Base-by-base conservation (phyloP, 1,139 yeast genomes). In the Kodamaea suecica region DNA sequence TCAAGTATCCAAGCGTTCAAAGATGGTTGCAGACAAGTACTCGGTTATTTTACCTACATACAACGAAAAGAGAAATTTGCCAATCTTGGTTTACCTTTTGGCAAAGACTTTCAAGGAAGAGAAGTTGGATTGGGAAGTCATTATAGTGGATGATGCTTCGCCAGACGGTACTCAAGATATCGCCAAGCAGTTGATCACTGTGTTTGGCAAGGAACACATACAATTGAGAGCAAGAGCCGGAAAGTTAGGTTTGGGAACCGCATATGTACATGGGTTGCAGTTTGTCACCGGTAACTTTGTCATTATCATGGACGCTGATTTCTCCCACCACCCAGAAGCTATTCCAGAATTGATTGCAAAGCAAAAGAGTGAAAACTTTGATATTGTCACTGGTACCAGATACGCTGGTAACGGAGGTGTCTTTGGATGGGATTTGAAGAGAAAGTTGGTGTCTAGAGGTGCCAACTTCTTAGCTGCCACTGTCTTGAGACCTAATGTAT, bases 241-340 rank as follows among this genome's bases (percentile, higher is more conserved):
- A 32, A 84, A 84, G 60, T 72, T 84, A 40, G 94, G 94, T 5
- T 72, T 84, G 44, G 92, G 88, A 28, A 84, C 94, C 27, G 94
- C 94, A 11, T 84, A 84, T 49, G 84, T 83, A 32, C 90, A 84
- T 51, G 94, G 90, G 1, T 73, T 84, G 48, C 75, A 84, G 53
- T 80, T 53, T 47, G 88, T 78, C 29, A 77, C 81, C 21, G 94
- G 94, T 35, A 75, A 84, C 60, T 84, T 71, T 57, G 88, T 84
- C 34, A 77, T 84, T 44, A 84, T 84, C 47, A 84, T 84, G 94
- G 94, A 84, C 55, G 94, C 94, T 11, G 94, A 84, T 57, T 84
- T 84, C 62, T 80, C 88, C 10, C 94, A 84, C 57, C 82, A 80
- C 54, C 94, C 94, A 13, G 82, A 79, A 47, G 84, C 90, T 28